Evolutionary conservation across 208 protist genomes (phyloP).

Genomic region (Crithidia expoeki): DNA sequence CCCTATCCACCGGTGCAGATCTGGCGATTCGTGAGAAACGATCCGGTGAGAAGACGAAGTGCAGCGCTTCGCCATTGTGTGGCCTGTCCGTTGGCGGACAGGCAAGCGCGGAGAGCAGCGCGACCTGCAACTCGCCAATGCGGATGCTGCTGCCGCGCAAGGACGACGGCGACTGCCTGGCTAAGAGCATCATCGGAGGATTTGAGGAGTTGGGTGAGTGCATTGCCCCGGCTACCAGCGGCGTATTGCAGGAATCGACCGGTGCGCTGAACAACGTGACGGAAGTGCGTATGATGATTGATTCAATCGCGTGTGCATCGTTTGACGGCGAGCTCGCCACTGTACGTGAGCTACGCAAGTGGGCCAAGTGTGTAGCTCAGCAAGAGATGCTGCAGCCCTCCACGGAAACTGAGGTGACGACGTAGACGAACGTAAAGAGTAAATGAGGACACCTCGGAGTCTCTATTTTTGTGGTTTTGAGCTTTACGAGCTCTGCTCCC

Average conservation of each 20-base stretch:
- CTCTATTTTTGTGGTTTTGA: slow-evolving; percentile 10
- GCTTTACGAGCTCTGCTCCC: no score
- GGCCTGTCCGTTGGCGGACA: slow-evolving; percentile 3
- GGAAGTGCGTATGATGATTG: slow-evolving; percentile 11
- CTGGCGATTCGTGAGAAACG: background rate
- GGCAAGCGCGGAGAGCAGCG: background rate
- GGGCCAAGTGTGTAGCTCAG: slow-evolving; percentile 21
- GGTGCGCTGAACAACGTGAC: background rate
- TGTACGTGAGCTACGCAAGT: slow-evolving; percentile 28
- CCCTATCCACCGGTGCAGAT: background rate
- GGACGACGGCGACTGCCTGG: slow-evolving; percentile 2
- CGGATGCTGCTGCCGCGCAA: background rate
- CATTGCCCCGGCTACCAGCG: background rate
- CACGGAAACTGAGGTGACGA: slow-evolving; percentile 38
- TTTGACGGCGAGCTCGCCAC: slow-evolving; percentile 34
- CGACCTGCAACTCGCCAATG: background rate
- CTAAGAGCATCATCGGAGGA: background rate
- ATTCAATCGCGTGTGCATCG: slow-evolving; percentile 9
- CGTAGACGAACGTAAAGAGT: slow-evolving; percentile 3
- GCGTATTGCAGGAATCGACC: slow-evolving; percentile 2
- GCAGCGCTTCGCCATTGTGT: background rate
- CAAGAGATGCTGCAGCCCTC: slow-evolving; percentile 23
- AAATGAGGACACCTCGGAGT: background rate
- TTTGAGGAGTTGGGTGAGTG: background rate
- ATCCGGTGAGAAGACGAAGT: background rate